Conservation (phyloP, 495 filamentous ascomycete genomes). For the Hyphodiscus hymeniophilus region DNA sequence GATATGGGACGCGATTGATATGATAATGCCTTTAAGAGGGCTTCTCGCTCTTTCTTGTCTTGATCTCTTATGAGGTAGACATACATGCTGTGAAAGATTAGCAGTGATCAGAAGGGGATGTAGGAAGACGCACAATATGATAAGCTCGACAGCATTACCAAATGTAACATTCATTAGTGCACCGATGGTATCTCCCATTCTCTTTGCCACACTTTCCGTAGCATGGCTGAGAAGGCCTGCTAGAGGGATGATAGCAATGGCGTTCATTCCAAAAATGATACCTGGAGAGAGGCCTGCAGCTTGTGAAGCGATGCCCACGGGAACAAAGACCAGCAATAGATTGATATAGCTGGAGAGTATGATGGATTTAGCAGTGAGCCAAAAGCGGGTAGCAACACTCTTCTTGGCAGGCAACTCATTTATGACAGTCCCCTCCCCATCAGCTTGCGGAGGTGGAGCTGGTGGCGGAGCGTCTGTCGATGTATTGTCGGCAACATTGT, state of each 20-base stretch:
- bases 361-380: conserved; percentile 41
- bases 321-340: conserved; percentile 65
- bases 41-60: conserved; percentile 34
- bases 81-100: conserved; percentile 33
- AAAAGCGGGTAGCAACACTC: conserved; percentile 41
- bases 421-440: conserved; percentile 50
- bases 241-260: conserved; percentile 74
- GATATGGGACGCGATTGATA: conserved; percentile 31
- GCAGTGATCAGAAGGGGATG: background rate
- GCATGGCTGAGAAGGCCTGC: conserved; percentile 72
- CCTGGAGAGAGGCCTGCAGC: conserved; percentile 29
- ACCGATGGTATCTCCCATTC: conserved; percentile 72
- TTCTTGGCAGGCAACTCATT: conserved; percentile 24
- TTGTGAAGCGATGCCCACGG: conserved; percentile 62
- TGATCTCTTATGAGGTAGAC: conserved; percentile 27
- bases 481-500: conserved; percentile 28
- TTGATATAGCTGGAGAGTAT: conserved; percentile 69
- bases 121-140: conserved; percentile 56
- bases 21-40: conserved; percentile 32
- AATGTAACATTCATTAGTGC: conserved; percentile 83
- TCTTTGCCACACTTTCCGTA: conserved; percentile 72
- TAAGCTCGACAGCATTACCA: conserved; percentile 84
- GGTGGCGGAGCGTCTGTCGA: conserved; percentile 28
- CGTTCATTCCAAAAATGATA: conserved; percentile 68
- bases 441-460: conserved; percentile 44